These are phyloP conservation scores for Piper betle DNA, from an alignment of 164 flowering plant genomes.

Conservation along the genomic window DNA sequence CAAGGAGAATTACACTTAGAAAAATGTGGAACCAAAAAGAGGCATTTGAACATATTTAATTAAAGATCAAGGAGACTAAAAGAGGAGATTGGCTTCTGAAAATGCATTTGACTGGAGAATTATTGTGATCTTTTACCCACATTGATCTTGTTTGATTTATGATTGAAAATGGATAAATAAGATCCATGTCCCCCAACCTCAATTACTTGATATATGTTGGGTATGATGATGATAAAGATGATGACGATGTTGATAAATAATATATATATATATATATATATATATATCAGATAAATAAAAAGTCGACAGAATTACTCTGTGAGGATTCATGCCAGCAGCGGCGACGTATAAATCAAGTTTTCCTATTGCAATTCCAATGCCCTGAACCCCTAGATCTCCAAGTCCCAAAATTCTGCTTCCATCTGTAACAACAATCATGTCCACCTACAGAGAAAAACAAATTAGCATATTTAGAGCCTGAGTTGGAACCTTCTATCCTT, in stretches of 20 bases:
- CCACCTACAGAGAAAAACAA: conserved; percentile 52
- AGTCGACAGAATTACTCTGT: conserved; percentile 43
- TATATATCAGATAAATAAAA: background rate
- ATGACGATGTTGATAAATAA: background rate
- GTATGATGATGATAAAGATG: no score
- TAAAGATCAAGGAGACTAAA: background rate
- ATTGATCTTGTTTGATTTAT: no score
- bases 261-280: no score
- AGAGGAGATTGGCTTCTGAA: background rate
- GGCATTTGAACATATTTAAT: background rate
- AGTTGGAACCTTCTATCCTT: background rate
- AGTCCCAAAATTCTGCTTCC: conserved; percentile 98
- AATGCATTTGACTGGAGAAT: no score
- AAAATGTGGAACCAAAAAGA: background rate
- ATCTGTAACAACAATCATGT: conserved; percentile 99
- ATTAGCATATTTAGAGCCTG: background rate
- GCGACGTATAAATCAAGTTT: conserved; percentile 93
- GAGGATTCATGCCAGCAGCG: conserved; percentile 98
- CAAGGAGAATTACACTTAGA: background rate
- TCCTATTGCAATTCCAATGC: conserved; percentile 94
- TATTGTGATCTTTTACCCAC: no score
- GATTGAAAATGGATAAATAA: no score
- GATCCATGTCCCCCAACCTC: background rate
- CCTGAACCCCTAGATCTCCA: conserved; percentile 98
- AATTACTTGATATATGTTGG: background rate